A percentile compares a stretch with the other conserved stretches of the same genome.
Conservation (phyloP, 345 rosid species). For the Hirschfeldia incana region DNA sequence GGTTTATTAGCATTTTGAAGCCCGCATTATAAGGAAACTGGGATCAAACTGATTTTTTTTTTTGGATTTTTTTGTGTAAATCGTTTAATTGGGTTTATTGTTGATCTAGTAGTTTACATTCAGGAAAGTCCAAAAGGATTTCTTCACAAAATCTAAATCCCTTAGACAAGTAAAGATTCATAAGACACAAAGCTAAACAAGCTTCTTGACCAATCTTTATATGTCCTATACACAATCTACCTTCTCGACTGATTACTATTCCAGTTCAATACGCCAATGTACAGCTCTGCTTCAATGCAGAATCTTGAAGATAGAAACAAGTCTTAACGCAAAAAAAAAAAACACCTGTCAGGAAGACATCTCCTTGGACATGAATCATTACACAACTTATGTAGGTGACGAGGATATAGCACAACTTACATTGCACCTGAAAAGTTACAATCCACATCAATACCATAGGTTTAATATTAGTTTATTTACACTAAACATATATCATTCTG, state of each 20-base stretch:
- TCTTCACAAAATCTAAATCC: background rate
- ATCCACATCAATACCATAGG: background rate
- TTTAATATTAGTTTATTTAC: background rate
- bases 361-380: slow-evolving; percentile 71
- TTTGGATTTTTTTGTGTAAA: background rate
- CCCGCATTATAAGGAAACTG: too few relatives aligned
- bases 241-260: slow-evolving; percentile 36
- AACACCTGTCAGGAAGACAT: slow-evolving; percentile 53
- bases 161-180: background rate
- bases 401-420: too few relatives aligned
- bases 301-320: background rate
- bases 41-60: background rate
- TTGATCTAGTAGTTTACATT: background rate
- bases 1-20: too few relatives aligned
- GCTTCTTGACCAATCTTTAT: slow-evolving; percentile 60
- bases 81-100: background rate
- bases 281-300: background rate
- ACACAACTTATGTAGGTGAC: slow-evolving; percentile 64
- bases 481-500: background rate
- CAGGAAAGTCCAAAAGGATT: background rate
- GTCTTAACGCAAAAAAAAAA: slow-evolving; percentile 23
- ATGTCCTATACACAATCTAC: slow-evolving; percentile 56
- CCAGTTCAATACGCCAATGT: background rate
- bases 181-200: slow-evolving; percentile 23
- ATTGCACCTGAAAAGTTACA: slow-evolving; percentile 12